Conservation (phyloP, 805 yeast genomes). For the Metschnikowia orientalis region DNA sequence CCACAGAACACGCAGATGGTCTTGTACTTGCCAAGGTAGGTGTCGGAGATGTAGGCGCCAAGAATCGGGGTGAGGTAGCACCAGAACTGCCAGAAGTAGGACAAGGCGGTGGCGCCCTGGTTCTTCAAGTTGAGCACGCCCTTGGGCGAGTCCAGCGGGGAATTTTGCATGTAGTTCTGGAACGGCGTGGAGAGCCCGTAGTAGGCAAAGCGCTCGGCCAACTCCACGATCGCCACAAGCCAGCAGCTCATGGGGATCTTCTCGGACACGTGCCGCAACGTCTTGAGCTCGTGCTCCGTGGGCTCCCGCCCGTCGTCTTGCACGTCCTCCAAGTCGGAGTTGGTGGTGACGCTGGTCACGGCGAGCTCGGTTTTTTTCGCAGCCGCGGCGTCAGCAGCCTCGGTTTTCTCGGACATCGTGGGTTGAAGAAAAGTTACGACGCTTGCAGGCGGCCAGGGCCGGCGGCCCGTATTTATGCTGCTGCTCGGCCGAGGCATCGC, state of each 20-base stretch:
- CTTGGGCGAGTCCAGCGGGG: conserved; percentile 11
- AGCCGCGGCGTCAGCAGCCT: conserved; percentile 1
- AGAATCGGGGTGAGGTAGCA: conserved; percentile 12
- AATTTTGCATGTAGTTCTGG: conserved; percentile 15
- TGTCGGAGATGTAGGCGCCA: conserved; percentile 55
- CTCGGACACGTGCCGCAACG: conserved; percentile 47
- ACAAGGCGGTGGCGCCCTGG: conserved; percentile 13
- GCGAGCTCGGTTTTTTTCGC: conserved; percentile 2
- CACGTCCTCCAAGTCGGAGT: conserved; percentile 5
- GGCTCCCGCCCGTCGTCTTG: conserved; percentile 23
- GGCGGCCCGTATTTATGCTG: too few relatives aligned
- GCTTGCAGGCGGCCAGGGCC: conserved; percentile 1
- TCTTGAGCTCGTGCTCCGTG: conserved; percentile 49
- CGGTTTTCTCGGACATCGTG: conserved; percentile 1
- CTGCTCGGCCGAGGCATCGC: too few relatives aligned
- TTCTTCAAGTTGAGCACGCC: conserved; percentile 11
- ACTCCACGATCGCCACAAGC: conserved; percentile 15
- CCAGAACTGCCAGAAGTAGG: conserved; percentile 17
- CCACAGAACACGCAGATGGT: conserved; percentile 60
- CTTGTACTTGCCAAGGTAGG: conserved; percentile 64
- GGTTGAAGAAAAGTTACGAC: background rate
- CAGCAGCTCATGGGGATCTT: conserved; percentile 14
- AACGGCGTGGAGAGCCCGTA: conserved; percentile 17
- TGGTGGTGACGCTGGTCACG: background rate
- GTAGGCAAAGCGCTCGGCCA: conserved; percentile 15